Evolutionary conservation across 2,329 filamentous ascomycete species (phyloP).

Genomic region (Ceratocystis ficicola): DNA sequence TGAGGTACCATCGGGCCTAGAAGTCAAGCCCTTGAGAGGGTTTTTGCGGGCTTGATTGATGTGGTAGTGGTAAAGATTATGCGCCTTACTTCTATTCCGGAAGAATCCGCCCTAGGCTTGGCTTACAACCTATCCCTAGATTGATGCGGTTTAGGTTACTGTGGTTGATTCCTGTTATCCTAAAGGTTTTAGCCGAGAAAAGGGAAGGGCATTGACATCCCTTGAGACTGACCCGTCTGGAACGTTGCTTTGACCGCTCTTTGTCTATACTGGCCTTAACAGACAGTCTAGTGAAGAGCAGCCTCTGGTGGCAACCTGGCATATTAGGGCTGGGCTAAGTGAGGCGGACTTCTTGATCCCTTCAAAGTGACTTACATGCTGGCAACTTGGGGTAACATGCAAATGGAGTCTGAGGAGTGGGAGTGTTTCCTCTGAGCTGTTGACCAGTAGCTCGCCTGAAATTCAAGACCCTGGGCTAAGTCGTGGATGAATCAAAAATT

Average conservation of each 20-base stretch:
- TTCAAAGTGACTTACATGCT: not conserved
- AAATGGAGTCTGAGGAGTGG: not conserved
- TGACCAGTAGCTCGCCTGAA: not conserved
- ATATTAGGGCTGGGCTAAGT: not conserved
- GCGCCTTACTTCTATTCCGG: not conserved
- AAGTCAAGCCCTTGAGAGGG: not conserved
- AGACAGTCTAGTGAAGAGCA: not conserved
- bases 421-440: not conserved
- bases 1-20: not conserved
- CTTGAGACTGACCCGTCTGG: not conserved
- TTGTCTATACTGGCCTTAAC: not conserved
- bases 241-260: conserved; percentile 1
- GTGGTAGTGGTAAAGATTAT: not conserved
- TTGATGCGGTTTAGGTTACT: not conserved
- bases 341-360: not conserved
- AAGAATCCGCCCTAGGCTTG: not conserved
- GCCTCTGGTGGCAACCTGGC: not conserved
- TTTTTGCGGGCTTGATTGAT: no score
- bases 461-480: not conserved
- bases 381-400: not conserved
- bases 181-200: not conserved
- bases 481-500: not conserved
- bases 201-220: not conserved
- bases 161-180: not conserved
- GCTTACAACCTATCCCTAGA: not conserved